Conservation (phyloP, 2,329 filamentous ascomycete genomes). For the Pseudocercospora crystallina region DNA sequence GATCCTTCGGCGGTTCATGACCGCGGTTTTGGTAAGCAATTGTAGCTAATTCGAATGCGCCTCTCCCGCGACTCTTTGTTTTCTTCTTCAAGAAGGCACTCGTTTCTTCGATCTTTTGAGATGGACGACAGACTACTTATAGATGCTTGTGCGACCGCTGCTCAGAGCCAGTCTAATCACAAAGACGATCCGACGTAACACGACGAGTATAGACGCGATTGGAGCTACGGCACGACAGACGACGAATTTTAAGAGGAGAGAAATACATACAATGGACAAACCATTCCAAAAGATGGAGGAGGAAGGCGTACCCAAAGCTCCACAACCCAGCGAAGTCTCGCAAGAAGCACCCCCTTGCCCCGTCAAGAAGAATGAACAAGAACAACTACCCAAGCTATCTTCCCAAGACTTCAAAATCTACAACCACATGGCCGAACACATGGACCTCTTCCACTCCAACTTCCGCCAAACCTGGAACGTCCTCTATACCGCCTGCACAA, state of each 20-base stretch:
- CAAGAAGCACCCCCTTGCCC: neutral
- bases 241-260: neutral
- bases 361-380: slow-evolving; percentile 26
- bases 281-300: slow-evolving; percentile 30
- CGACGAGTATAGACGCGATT: neutral
- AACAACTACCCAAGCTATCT: slow-evolving; percentile 61
- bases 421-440: slow-evolving; percentile 71
- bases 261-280: slow-evolving; percentile 18
- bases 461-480: slow-evolving; percentile 74
- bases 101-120: slow-evolving; percentile 1
- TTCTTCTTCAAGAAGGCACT: neutral
- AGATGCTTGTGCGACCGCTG: neutral
- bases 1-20: neutral
- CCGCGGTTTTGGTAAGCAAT: slow-evolving; percentile 9
- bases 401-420: slow-evolving; percentile 66
- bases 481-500: slow-evolving; percentile 65
- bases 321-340: slow-evolving; percentile 21
- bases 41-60: slow-evolving; percentile 1
- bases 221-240: neutral
- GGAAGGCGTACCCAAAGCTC: slow-evolving; percentile 24
- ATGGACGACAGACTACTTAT: slow-evolving; percentile 1
- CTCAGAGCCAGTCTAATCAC: neutral
- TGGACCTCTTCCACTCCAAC: slow-evolving; percentile 75
- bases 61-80: neutral
- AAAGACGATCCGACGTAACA: neutral